phyloP scores from a whole-genome alignment of 441 rosid species.

The Melastoma candidum region DNA sequence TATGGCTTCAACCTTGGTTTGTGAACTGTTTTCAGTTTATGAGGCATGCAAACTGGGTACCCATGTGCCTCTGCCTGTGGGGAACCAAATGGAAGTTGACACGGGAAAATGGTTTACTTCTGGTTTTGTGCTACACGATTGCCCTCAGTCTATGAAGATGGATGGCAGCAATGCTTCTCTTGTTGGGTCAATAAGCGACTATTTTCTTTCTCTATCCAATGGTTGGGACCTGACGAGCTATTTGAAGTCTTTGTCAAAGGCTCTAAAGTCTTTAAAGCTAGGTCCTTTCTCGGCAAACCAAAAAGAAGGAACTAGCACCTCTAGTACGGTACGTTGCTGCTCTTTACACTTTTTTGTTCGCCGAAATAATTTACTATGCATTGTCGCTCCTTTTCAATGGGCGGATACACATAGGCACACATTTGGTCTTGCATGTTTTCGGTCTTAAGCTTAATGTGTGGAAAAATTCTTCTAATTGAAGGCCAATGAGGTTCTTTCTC shows the following conservation, averaged over 20 bases:
- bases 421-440: too few species aligned
- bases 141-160: slow-evolving; percentile 99
- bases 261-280: slow-evolving; percentile 76
- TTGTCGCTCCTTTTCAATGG: too few species aligned
- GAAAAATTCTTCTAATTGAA: too few species aligned
- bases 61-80: slow-evolving; percentile 79
- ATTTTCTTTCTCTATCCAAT: slow-evolving; percentile 93
- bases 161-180: slow-evolving; percentile 90
- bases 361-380: too few species aligned
- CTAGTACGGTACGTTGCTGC: slow-evolving; percentile 61
- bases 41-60: slow-evolving; percentile 96
- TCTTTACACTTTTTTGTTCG: slow-evolving; percentile 2
- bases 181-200: slow-evolving; percentile 95
- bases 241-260: slow-evolving; percentile 95
- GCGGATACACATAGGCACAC: too few species aligned
- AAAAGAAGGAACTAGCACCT: slow-evolving; percentile 78
- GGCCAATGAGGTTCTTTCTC: too few species aligned
- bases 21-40: slow-evolving; percentile 45
- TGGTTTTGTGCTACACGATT: slow-evolving; percentile 92
- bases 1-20: slow-evolving; percentile 7
- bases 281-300: slow-evolving; percentile 55
- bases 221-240: slow-evolving; percentile 98
- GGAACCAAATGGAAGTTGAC: slow-evolving; percentile 81
- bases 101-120: slow-evolving; percentile 58
- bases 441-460: too few species aligned